These are phyloP conservation scores for Podosphaera xanthii DNA, from an alignment of 2,329 filamentous ascomycete species.

Conservation along the genomic window DNA sequence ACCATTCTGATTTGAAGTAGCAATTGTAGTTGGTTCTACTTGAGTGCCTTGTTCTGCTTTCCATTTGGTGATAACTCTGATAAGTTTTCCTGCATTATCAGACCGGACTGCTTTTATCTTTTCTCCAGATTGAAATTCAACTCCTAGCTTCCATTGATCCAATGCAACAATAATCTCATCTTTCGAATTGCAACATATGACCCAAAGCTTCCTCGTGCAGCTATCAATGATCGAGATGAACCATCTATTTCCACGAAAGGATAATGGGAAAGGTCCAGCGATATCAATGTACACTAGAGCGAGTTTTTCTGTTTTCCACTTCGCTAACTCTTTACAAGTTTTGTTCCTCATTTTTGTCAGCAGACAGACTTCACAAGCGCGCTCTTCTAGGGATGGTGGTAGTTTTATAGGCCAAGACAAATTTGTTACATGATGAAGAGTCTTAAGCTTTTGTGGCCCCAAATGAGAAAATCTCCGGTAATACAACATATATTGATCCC, in stretches of 20 bases:
- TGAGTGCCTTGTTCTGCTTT: no score
- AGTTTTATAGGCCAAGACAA: not conserved
- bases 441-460: not conserved
- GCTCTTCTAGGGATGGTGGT: not conserved
- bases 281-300: no score
- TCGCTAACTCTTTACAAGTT: no score
- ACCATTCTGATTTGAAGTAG: no score
- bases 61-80: no score
- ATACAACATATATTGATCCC: not conserved
- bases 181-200: not conserved
- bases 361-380: no score
- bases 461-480: not conserved
- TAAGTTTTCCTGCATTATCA: not conserved
- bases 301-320: no score
- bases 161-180: not conserved
- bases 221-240: no score
- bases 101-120: not conserved
- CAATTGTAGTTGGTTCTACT: no score
- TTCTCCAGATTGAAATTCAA: not conserved
- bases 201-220: not conserved
- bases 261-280: no score
- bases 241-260: no score
- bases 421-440: not conserved
- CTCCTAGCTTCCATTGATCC: not conserved
- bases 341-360: no score